phyloP scores from a whole-genome alignment of 345 rosid species.

The Eucalyptus sp. region DNA sequence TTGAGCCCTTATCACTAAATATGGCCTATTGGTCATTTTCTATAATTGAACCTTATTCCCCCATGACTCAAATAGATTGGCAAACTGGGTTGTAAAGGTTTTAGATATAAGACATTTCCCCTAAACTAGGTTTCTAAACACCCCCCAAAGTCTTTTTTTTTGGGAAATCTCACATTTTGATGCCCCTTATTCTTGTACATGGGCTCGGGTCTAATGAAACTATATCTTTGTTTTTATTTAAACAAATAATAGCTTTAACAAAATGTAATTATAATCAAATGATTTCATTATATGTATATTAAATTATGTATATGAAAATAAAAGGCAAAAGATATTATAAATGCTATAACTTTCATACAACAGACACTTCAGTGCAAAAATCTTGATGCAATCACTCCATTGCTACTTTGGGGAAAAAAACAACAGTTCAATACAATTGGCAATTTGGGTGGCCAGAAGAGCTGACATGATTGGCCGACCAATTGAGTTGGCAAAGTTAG shows the following conservation, averaged over 20 bases:
- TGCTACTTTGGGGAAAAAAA: not conserved
- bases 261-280: not conserved
- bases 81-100: not conserved
- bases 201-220: not conserved
- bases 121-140: not conserved
- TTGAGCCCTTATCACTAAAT: not conserved
- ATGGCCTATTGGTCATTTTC: not conserved
- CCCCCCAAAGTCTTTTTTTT: too few relatives aligned
- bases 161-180: not conserved
- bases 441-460: not conserved
- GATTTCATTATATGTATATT: not conserved
- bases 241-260: not conserved
- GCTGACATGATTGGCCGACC: not conserved
- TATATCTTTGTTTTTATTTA: too few relatives aligned
- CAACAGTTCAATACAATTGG: not conserved
- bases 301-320: rapidly evolving
- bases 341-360: too few relatives aligned
- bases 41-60: not conserved
- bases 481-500: not conserved
- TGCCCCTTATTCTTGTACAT: not conserved
- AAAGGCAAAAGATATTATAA: not conserved
- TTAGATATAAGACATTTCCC: not conserved
- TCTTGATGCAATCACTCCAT: not conserved
- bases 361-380: too few relatives aligned
- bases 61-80: not conserved